Evolutionary conservation across 257 asterid species (phyloP).

Genomic region (Fraxinus excelsior): DNA sequence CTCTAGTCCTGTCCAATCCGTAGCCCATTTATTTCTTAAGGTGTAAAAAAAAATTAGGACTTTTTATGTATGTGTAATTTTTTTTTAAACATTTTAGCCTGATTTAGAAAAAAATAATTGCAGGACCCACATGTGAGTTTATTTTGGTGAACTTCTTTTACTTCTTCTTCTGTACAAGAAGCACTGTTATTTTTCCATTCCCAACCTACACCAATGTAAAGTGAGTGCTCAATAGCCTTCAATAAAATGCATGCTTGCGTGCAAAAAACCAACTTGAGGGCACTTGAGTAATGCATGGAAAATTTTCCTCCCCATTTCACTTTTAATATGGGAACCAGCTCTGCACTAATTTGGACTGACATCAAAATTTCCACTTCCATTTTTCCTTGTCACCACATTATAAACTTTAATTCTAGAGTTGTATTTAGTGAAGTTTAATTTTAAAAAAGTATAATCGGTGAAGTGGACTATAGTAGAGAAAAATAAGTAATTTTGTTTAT

Average conservation of each 20-base stretch:
- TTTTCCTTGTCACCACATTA: slow-evolving; percentile 25
- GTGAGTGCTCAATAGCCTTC: background rate
- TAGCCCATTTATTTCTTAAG: too few species aligned
- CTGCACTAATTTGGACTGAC: slow-evolving; percentile 6
- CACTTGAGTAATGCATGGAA: slow-evolving; percentile 13
- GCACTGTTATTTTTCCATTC: too few species aligned
- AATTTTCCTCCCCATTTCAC: background rate
- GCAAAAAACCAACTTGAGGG: slow-evolving; percentile 17
- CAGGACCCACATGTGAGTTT: too few species aligned
- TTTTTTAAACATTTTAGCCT: too few species aligned
- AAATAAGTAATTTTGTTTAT: background rate
- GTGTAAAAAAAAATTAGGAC: too few species aligned
- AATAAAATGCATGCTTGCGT: background rate
- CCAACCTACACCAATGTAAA: background rate
- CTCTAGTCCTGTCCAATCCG: too few species aligned
- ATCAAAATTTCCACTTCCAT: slow-evolving; percentile 20
- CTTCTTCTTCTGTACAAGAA: too few species aligned
- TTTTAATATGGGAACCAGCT: slow-evolving; percentile 26
- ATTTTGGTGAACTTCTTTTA: too few species aligned
- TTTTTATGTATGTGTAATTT: too few species aligned
- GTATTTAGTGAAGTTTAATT: background rate
- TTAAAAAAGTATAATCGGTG: background rate
- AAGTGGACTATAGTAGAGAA: background rate
- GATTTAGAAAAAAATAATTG: too few species aligned
- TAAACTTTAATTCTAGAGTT: too few species aligned